Conservation (phyloP, 371 early-diverging fungal genomes). For the Mortierella sp. region DNA sequence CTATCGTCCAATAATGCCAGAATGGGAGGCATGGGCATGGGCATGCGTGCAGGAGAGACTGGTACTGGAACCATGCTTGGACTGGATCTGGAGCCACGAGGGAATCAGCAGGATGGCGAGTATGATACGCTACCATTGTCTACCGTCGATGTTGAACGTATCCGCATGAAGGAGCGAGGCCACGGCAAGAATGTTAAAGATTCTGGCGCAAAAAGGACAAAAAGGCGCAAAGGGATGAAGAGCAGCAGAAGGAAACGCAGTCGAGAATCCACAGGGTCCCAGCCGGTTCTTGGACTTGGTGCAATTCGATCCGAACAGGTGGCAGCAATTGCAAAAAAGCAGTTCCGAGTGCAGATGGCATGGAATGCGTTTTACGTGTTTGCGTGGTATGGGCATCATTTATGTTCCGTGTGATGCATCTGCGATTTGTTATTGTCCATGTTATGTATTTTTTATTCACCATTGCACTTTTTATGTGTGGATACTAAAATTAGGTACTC, state of each 20-base stretch:
- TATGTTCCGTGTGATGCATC: not conserved
- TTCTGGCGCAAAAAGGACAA: not conserved
- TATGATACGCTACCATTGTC: conserved; percentile 40
- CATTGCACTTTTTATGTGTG: not conserved
- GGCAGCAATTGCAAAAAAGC: conserved; percentile 39
- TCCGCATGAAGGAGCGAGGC: conserved; percentile 3
- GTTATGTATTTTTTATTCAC: not conserved
- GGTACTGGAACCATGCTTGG: conserved; percentile 54
- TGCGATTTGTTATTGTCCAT: too few relatives aligned
- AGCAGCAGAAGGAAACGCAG: not conserved
- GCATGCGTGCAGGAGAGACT: conserved; percentile 50
- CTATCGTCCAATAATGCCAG: conserved; percentile 29
- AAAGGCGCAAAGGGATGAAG: conserved; percentile 7
- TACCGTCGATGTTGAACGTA: conserved; percentile 11
- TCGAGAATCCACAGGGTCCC: not conserved
- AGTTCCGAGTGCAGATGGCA: conserved; percentile 37
- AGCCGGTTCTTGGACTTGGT: conserved; percentile 27
- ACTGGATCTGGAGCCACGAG: conserved; percentile 45
- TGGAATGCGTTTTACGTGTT: conserved; percentile 52
- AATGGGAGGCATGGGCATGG: conserved; percentile 49
- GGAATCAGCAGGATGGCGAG: conserved; percentile 6
- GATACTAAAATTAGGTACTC: conserved; percentile 27
- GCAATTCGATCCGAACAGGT: conserved; percentile 34
- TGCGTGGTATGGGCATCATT: conserved; percentile 31
- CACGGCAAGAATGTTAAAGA: not conserved